Base-by-base conservation (phyloP, 805 yeast genomes). In the Huiozyma sinensis region DNA sequence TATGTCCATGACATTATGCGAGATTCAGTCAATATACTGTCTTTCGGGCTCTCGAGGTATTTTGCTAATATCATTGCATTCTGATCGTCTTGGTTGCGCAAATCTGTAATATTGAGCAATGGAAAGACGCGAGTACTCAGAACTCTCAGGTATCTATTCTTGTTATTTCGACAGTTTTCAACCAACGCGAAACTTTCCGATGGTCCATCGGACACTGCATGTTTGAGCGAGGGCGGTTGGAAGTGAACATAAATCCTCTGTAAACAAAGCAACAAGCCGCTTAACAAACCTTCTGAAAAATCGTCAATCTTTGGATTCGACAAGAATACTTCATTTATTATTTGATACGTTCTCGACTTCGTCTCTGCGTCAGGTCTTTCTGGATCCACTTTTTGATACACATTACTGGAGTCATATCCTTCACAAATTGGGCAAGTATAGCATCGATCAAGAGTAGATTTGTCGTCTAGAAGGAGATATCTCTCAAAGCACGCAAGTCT, bases 1-100 rank as follows among this genome's bases (percentile, higher is more conserved):
- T 79, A 83, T 1, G 81, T 77, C 76, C 89, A 77, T 0, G 83
- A 70, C 56, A 69, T 67, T 1, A 78, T 67, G 0, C 77, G 69
- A 0, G 82, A 73, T 56, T 83, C 89, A 7, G 76, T 79, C 41
- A 79, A 53, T 46, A 74, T 68, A 2, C 59, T 53, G 7, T 50
- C 50, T 4, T 61, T 58, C 11, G 64, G 53, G 8, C 38, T 37
- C 34, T 74, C 70, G 0, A 79, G 49, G 36, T 64, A 57, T 10
- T 61, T 56, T 38, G 77, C 61, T 6, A 82, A 66, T 0, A 55
- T 40, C 17, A 71, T 69, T 38, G 81, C 74, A 50, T 73, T 61
- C 28, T 54, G 50, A 46, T 74, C 71, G 43, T 67, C 66, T 30
- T 61, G 55, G 41, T 65, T 61, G 46, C 68, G 66, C 35, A 68